phyloP scores from a whole-genome alignment of 1,139 yeast species.

The Protomyces arabidopsidicola region DNA sequence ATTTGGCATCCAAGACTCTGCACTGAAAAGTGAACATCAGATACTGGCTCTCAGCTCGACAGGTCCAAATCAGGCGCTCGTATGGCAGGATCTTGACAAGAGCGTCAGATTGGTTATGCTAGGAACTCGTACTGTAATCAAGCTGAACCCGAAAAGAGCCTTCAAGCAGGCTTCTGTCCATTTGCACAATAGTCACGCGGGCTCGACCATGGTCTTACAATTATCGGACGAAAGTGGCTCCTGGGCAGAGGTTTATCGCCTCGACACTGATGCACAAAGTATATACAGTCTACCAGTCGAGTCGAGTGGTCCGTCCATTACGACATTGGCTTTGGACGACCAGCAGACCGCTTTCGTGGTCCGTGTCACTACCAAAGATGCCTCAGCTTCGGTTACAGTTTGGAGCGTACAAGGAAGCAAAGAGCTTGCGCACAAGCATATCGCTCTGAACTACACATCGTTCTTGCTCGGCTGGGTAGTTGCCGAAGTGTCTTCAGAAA shows the following conservation, averaged over 20 bases:
- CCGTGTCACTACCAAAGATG: background rate
- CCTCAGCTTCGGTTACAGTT: background rate
- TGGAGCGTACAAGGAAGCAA: background rate
- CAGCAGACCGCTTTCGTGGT: background rate
- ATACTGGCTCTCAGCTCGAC: background rate
- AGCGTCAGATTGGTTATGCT: background rate
- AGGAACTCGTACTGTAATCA: too few species aligned
- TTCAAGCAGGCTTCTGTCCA: background rate
- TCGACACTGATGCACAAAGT: background rate
- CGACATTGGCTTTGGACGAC: background rate
- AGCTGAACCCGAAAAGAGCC: background rate
- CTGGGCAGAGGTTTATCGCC: background rate
- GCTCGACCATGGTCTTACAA: background rate
- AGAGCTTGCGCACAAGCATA: background rate
- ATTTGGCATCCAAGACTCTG: background rate
- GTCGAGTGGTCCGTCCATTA: background rate
- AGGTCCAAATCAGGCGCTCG: background rate
- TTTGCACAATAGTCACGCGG: background rate
- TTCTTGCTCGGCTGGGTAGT: background rate
- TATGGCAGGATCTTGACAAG: background rate
- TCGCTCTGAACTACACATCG: background rate
- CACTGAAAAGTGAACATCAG: background rate
- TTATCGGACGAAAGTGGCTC: background rate
- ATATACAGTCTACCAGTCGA: background rate
- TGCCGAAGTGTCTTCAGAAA: constrained; percentile 2